phyloP scores from a whole-genome alignment of 2,329 filamentous ascomycete species.

The Neonectria sp. region DNA sequence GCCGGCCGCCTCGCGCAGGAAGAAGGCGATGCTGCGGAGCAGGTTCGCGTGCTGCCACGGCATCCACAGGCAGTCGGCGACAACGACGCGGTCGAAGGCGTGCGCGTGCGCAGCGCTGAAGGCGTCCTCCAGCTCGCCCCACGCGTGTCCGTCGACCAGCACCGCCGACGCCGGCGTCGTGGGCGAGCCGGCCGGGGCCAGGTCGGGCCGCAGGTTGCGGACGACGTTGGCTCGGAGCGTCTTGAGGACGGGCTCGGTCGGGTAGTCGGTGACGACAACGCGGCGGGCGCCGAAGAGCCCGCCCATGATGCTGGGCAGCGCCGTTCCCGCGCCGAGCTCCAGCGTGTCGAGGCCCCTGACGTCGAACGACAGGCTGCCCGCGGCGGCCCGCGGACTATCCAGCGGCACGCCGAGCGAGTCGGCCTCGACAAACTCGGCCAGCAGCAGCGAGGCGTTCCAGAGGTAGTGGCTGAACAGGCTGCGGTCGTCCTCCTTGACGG shows the following conservation, averaged over 20 bases:
- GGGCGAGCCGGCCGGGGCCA: constrained; percentile 51
- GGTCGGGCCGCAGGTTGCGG: constrained; percentile 61
- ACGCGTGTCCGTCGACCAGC: constrained; percentile 72
- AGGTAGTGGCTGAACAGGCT: constrained; percentile 79
- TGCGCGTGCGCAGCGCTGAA: constrained; percentile 48
- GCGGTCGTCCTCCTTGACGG: constrained; percentile 66
- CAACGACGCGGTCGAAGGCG: constrained; percentile 74
- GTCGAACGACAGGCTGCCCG: constrained; percentile 54
- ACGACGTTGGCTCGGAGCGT: constrained; percentile 72
- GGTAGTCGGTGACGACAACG: constrained; percentile 78
- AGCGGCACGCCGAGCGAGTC: constrained; percentile 54
- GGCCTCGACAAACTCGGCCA: constrained; percentile 70
- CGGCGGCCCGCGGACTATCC: constrained; percentile 31
- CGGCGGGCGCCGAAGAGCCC: constrained; percentile 63
- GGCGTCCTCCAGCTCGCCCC: constrained; percentile 68
- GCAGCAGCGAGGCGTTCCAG: constrained; percentile 76
- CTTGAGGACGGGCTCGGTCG: constrained; percentile 70
- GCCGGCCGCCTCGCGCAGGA: constrained; percentile 62
- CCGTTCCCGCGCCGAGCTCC: constrained; percentile 79
- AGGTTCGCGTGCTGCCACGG: constrained; percentile 79
- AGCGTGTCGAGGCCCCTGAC: constrained; percentile 68
- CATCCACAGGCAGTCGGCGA: constrained; percentile 84
- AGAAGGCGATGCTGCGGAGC: constrained; percentile 72
- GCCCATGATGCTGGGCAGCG: constrained; percentile 66
- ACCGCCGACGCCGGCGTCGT: constrained; percentile 46